phyloP scores from a whole-genome alignment of 2,329 filamentous ascomycete genomes.

The Triangularia setosa region DNA sequence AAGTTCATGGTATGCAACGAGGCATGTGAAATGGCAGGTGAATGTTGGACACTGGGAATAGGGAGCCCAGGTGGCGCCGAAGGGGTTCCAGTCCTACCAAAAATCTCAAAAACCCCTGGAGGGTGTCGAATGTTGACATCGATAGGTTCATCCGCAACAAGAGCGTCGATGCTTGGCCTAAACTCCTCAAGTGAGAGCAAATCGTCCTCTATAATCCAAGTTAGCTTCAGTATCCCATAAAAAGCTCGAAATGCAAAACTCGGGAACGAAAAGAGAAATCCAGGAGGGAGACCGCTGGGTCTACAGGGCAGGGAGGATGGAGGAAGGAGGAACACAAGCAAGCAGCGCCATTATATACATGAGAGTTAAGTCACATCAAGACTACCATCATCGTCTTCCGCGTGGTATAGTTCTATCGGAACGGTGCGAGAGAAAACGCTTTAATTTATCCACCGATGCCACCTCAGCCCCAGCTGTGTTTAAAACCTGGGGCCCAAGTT shows the following conservation, averaged over 20 bases:
- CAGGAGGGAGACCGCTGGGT: not conserved
- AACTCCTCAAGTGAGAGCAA: slow-evolving; percentile 59
- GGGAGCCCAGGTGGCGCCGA: slow-evolving; percentile 47
- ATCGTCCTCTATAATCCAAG: slow-evolving; percentile 54
- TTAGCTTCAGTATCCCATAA: slow-evolving; percentile 37
- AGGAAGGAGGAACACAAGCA: slow-evolving; percentile 24
- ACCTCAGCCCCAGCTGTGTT: slow-evolving; percentile 28
- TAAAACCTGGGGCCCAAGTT: slow-evolving; percentile 42
- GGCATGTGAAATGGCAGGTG: slow-evolving; percentile 28
- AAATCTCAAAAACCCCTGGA: slow-evolving; percentile 23
- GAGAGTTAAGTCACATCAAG: slow-evolving; percentile 46
- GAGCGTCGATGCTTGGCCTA: slow-evolving; percentile 60
- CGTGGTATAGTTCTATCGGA: slow-evolving; percentile 36
- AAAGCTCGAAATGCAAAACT: not conserved
- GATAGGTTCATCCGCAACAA: slow-evolving; percentile 58
- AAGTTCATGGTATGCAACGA: slow-evolving; percentile 18
- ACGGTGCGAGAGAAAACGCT: slow-evolving; percentile 41
- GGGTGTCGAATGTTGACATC: slow-evolving; percentile 31
- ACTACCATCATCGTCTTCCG: slow-evolving; percentile 62
- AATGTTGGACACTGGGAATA: slow-evolving; percentile 37
- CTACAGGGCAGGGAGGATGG: not conserved
- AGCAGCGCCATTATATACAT: slow-evolving; percentile 42
- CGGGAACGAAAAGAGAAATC: not conserved
- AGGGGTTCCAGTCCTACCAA: slow-evolving; percentile 32
- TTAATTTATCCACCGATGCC: slow-evolving; percentile 45